phyloP scores from a whole-genome alignment of 345 rosid species.

The Heritiera littoralis region DNA sequence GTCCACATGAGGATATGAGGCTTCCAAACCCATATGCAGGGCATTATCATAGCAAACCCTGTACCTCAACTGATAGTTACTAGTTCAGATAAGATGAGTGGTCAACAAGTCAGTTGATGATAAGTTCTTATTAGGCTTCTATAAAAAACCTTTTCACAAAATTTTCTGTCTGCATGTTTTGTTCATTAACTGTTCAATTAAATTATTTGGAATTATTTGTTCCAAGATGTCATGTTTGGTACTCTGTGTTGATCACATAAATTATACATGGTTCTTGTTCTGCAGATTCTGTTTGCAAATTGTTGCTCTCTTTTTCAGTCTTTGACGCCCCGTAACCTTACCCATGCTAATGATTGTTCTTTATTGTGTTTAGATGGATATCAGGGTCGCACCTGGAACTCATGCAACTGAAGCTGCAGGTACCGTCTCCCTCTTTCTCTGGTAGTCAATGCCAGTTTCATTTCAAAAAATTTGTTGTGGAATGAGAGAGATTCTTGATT shows the following conservation, averaged over 20 bases:
- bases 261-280: too few relatives aligned
- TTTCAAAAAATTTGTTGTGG: background rate
- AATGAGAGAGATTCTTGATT: background rate
- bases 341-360: conserved; percentile 9
- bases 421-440: conserved; percentile 22
- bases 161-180: too few relatives aligned
- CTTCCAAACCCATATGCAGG: background rate
- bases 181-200: too few relatives aligned
- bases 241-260: too few relatives aligned
- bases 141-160: too few relatives aligned
- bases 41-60: background rate
- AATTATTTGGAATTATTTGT: too few relatives aligned
- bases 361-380: conserved; percentile 63
- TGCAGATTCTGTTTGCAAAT: too few relatives aligned
- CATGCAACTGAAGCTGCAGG: conserved; percentile 96
- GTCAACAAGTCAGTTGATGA: background rate
- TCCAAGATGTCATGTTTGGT: too few relatives aligned
- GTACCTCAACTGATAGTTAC: conserved; percentile 2
- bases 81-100: conserved; percentile 11
- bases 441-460: background rate
- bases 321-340: too few relatives aligned
- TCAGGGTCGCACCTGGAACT: conserved; percentile 90
- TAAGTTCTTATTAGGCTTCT: background rate
- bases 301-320: too few relatives aligned
- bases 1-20: background rate